Evolutionary conservation across 441 rosid species (phyloP), one percentile per base, ranked within the genome.

Genomic region (Gossypium davidsonii): DNA sequence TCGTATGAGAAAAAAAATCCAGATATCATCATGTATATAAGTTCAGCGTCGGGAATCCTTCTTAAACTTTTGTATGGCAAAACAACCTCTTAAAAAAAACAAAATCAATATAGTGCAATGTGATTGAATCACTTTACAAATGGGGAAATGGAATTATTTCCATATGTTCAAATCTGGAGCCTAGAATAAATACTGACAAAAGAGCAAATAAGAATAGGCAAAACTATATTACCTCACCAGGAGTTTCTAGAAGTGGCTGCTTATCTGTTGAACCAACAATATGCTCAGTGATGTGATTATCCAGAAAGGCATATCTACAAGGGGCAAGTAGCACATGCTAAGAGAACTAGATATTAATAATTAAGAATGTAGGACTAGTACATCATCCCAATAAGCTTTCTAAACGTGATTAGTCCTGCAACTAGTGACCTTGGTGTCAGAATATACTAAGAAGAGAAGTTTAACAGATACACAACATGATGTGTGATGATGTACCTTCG

Each of bases 221-320:
- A 6, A 28, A 10, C 15, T 4, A 15, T 67, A 17, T 61, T 63
- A 91, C 98, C 87, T 92, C 96, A 18, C 96, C 93, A 1, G 94
- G 96, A 76, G 96, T 88, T 81, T 92, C 93, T 71, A 94, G 94
- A 80, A 94, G 91, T 61, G 94, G 90, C 77, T 85, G 97, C 83
- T 86, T 78, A 77, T 91, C 89, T 71, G 97, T 91, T 44, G 92
- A 91, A 73, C 96, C 92, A 69, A 87, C 79, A 49, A 89, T 85
- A 53, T 64, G 89, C 85, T 89, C 91, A 14, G 97, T 71, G 4
- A 67, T 71, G 81, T 78, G 88, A 82, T 79, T 79, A 37, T 80
- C 87, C 63, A 85, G 69, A 77, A 67, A 81, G 74, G 82, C 83
- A 79, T 92, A 85, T 87, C 98, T 94, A 52, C 44, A 28, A 72